Conservation (phyloP, 768 basidiomycete genomes). For the Boletus subparvulus region DNA sequence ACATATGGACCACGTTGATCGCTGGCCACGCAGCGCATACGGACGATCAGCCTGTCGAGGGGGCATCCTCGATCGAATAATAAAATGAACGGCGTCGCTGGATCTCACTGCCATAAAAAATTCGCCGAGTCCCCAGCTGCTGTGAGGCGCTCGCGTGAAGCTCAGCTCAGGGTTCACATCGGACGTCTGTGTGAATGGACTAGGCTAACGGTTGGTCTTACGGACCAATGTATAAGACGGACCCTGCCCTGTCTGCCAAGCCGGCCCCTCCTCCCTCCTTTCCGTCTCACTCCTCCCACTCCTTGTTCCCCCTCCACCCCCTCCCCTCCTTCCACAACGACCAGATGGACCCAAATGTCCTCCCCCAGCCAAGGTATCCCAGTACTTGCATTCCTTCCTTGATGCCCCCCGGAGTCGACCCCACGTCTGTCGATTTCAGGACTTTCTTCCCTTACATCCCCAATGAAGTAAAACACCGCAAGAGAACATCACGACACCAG, state of each 20-base stretch:
- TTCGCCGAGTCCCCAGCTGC: no score
- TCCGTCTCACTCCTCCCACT: constrained; percentile 27
- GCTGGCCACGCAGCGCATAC: constrained; percentile 1
- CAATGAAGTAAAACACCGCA: constrained; percentile 92
- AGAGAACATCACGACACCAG: constrained; percentile 85
- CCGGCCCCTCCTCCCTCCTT: constrained; percentile 41
- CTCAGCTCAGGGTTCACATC: constrained; percentile 14
- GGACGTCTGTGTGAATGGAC: constrained; percentile 29
- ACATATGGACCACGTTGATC: background rate
- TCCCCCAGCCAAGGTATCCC: constrained; percentile 31
- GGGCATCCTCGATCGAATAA: constrained; percentile 5
- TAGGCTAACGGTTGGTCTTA: constrained; percentile 5
- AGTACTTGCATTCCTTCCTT: constrained; percentile 46
- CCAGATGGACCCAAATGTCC: constrained; percentile 28
- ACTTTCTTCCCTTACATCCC: constrained; percentile 87
- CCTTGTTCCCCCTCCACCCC: constrained; percentile 24
- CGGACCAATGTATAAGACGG: constrained; percentile 24
- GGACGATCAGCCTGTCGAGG: constrained; percentile 7
- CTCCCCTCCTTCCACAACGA: constrained; percentile 10
- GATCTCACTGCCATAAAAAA: background rate
- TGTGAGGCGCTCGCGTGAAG: no score
- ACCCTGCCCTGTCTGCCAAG: constrained; percentile 31
- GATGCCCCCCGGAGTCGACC: constrained; percentile 58
- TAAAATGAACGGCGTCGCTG: constrained; percentile 1
- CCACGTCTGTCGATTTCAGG: constrained; percentile 68